Conservation (phyloP, 306 rosid genomes). For the Coriaria nepalensis region DNA sequence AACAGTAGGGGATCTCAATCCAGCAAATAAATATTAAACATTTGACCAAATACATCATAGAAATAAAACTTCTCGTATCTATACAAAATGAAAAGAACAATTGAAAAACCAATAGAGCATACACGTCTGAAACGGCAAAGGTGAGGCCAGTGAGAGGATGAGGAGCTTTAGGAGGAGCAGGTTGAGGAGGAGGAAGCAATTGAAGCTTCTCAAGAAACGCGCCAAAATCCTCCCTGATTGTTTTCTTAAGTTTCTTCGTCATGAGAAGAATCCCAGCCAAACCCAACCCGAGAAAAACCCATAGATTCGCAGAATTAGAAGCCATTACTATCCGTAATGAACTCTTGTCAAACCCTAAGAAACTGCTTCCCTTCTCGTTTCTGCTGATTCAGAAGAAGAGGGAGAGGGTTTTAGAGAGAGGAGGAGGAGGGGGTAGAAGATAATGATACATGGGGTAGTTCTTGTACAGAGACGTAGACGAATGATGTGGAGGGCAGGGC, state of each 20-base stretch:
- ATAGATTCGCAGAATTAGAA: constrained; percentile 63
- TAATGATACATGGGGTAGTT: neutral
- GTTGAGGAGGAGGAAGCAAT: constrained; percentile 85
- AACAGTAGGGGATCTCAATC: no score
- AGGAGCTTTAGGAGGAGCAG: constrained; percentile 96
- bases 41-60: no score
- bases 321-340: constrained; percentile 25
- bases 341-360: constrained; percentile 3
- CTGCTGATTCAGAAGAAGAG: neutral
- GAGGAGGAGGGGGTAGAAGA: constrained; percentile 7
- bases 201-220: constrained; percentile 60
- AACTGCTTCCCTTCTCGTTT: neutral
- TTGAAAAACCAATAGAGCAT: constrained; percentile 1
- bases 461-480: no score
- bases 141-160: constrained; percentile 79
- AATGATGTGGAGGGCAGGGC: no score
- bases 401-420: constrained; percentile 1
- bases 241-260: constrained; percentile 57
- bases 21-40: no score
- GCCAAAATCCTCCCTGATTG: constrained; percentile 61
- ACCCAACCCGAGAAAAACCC: constrained; percentile 77
- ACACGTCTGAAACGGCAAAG: constrained; percentile 87
- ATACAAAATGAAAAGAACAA: neutral
- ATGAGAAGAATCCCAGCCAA: constrained; percentile 67
- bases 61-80: no score